These are phyloP conservation scores for Ceratobasidium sp. DNA, from an alignment of 1,284 basidiomycete species.

Conservation along the genomic window DNA sequence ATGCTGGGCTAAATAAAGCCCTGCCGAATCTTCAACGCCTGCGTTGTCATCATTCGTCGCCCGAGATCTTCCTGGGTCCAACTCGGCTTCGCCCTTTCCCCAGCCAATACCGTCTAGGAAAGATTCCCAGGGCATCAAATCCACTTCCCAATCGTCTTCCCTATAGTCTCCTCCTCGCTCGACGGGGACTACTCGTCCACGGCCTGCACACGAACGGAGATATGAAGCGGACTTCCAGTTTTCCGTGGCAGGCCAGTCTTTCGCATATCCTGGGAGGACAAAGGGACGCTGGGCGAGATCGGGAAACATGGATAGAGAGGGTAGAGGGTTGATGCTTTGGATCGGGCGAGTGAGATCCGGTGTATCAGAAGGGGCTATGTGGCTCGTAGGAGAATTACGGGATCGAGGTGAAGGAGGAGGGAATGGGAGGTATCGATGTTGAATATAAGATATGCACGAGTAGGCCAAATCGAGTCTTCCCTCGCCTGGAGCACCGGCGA, in stretches of 20 bases:
- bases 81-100: slow-evolving; percentile 1
- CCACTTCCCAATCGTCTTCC: slow-evolving; percentile 84
- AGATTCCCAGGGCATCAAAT: slow-evolving; percentile 80
- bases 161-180: slow-evolving; percentile 92
- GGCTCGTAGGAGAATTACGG: not conserved
- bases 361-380: not conserved
- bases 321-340: slow-evolving; percentile 60
- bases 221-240: slow-evolving; percentile 81
- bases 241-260: slow-evolving; percentile 77
- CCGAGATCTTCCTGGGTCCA: not conserved
- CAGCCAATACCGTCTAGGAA: slow-evolving; percentile 73
- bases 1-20: slow-evolving; percentile 93
- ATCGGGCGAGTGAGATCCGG: slow-evolving; percentile 52
- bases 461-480: slow-evolving; percentile 72
- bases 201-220: slow-evolving; percentile 75
- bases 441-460: slow-evolving; percentile 68
- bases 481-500: slow-evolving; percentile 82
- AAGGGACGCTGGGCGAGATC: slow-evolving; percentile 71
- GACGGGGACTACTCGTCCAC: slow-evolving; percentile 88
- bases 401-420: not conserved
- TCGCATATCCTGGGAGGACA: slow-evolving; percentile 73
- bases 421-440: slow-evolving; percentile 54
- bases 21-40: slow-evolving; percentile 53
- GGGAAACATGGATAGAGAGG: slow-evolving; percentile 71
- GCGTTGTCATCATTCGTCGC: slow-evolving; percentile 51